phyloP scores from a whole-genome alignment of 306 rosid genomes.

The Trichosanthes cucumerina region DNA sequence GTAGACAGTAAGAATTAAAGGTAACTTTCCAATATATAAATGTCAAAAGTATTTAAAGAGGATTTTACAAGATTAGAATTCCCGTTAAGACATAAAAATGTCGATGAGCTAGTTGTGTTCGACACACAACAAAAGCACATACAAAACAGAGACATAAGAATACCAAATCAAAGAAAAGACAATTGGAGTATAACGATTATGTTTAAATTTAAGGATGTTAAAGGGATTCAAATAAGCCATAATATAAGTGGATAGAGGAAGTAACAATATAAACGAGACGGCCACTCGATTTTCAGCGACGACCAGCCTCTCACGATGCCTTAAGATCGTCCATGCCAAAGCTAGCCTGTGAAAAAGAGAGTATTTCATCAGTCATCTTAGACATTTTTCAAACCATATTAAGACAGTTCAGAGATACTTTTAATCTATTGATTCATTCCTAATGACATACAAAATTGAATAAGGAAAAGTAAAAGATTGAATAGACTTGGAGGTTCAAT shows the following conservation, averaged over 20 bases:
- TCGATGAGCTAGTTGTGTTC: not conserved
- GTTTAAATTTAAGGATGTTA: not conserved
- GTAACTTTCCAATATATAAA: not conserved
- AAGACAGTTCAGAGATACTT: not conserved
- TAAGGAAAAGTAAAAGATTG: not conserved
- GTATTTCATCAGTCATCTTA: not conserved
- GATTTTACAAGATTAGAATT: not conserved
- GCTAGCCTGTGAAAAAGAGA: slow-evolving; percentile 51
- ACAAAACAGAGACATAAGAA: not conserved
- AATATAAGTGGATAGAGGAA: not conserved
- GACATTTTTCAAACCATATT: not conserved
- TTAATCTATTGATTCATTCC: not conserved
- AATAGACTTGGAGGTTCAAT: not conserved
- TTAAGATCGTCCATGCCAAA: slow-evolving; percentile 84
- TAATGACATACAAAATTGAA: not conserved
- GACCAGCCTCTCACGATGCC: slow-evolving; percentile 24
- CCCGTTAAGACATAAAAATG: not conserved
- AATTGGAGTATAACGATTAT: not conserved
- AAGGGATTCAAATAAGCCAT: not conserved
- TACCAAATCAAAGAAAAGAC: not conserved
- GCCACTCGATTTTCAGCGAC: not conserved
- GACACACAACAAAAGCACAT: not conserved
- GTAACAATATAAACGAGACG: not conserved
- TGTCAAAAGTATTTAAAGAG: not conserved
- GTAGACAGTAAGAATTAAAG: not conserved